A percentile compares a stretch with the other conserved stretches of the same genome.
Evolutionary conservation across 345 rosid genomes (phyloP).

Genomic region (Lepidium aucheri): DNA sequence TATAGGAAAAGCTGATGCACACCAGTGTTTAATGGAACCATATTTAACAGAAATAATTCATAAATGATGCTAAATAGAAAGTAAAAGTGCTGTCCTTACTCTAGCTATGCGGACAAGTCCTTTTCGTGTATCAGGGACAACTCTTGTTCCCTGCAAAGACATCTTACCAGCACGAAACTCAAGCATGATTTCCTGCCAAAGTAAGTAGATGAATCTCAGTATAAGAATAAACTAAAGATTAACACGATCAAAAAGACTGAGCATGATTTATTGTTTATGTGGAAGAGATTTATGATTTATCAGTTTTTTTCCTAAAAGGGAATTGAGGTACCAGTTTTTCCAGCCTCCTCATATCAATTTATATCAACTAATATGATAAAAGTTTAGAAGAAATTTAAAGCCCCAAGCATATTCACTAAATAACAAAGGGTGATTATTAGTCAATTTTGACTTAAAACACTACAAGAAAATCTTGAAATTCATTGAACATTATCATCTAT

Average conservation of each 20-base stretch:
- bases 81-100: conserved; percentile 31
- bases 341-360: neutral
- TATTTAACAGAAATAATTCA: neutral
- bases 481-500: neutral
- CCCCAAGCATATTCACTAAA: neutral
- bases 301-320: neutral
- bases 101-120: conserved; percentile 81
- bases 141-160: conserved; percentile 69
- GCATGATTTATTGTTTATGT: too few relatives aligned
- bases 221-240: neutral
- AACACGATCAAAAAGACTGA: neutral
- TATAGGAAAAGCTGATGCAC: neutral
- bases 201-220: neutral
- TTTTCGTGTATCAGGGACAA: conserved; percentile 78
- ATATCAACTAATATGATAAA: neutral
- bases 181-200: conserved; percentile 58
- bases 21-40: neutral
- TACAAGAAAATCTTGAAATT: neutral
- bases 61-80: neutral
- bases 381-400: neutral
- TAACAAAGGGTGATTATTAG: neutral
- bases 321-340: neutral
- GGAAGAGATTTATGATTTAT: too few relatives aligned
- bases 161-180: conserved; percentile 99
- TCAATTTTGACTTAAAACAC: neutral